phyloP scores from a whole-genome alignment of 495 filamentous ascomycete genomes.

The Aspergillus hancockii region DNA sequence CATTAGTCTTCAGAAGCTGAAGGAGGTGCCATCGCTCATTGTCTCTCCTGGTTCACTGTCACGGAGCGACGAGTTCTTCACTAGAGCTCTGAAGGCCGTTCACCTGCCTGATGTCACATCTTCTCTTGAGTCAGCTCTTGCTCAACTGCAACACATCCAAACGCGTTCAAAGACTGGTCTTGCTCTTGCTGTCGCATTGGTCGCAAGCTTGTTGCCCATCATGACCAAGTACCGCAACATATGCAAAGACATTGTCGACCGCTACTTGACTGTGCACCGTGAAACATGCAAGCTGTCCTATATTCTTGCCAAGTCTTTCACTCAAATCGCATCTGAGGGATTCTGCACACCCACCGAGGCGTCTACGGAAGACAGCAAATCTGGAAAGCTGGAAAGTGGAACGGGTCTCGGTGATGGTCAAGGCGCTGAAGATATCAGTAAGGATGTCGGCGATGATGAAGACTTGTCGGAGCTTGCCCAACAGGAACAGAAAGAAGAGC shows the following conservation, averaged over 20 bases:
- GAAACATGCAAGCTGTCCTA: slow-evolving; percentile 72
- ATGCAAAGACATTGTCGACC: slow-evolving; percentile 50
- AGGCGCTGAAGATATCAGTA: slow-evolving; percentile 94
- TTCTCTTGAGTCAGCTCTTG: slow-evolving; percentile 51
- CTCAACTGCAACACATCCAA: slow-evolving; percentile 51
- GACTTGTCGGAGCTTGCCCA: slow-evolving; percentile 90
- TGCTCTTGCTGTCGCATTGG: slow-evolving; percentile 55
- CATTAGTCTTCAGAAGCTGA: slow-evolving; percentile 71
- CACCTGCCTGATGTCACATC: slow-evolving; percentile 55
- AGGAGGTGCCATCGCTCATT: slow-evolving; percentile 55
- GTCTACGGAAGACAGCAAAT: slow-evolving; percentile 63
- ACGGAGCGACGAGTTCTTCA: slow-evolving; percentile 57
- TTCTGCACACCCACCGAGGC: slow-evolving; percentile 88
- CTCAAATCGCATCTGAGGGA: slow-evolving; percentile 73
- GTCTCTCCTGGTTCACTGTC: slow-evolving; percentile 66
- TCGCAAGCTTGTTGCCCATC: slow-evolving; percentile 70
- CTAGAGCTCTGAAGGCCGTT: slow-evolving; percentile 56
- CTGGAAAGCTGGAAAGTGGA: slow-evolving; percentile 82
- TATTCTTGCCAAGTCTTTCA: slow-evolving; percentile 72
- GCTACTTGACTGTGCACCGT: slow-evolving; percentile 60
- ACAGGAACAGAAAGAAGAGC: slow-evolving; percentile 62
- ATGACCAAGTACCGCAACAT: slow-evolving; percentile 69
- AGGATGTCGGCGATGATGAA: slow-evolving; percentile 91
- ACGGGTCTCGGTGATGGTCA: slow-evolving; percentile 96
- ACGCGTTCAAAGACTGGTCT: slow-evolving; percentile 41